Evolutionary conservation across 2,329 filamentous ascomycete species (phyloP).

Genomic region (Fusarium veterinarium): DNA sequence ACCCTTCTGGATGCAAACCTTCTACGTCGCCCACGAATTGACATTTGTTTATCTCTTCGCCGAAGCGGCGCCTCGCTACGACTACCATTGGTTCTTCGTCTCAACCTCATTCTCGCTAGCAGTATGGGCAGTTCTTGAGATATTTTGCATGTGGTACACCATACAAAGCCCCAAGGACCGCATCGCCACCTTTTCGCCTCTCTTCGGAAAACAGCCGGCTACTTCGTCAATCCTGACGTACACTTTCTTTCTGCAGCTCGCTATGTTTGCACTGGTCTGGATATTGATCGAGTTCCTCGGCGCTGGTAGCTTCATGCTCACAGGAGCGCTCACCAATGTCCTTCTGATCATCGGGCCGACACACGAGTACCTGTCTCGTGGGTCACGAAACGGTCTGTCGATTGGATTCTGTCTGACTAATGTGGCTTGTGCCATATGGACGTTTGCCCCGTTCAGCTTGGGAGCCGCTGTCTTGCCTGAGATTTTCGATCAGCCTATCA

Average conservation of each 20-base stretch:
- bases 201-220: background rate
- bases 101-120: background rate
- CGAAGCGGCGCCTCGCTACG: background rate
- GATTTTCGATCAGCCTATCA: background rate
- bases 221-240: background rate
- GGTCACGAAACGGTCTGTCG: background rate
- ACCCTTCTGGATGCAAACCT: constrained; percentile 10
- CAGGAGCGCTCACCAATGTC: constrained; percentile 2
- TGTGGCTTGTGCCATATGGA: background rate
- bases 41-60: background rate
- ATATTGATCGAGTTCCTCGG: accelerated
- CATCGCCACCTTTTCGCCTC: background rate
- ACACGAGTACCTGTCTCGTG: constrained; percentile 1
- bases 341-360: constrained; percentile 4
- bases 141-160: constrained; percentile 3
- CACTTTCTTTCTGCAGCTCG: background rate
- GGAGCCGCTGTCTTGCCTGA: background rate
- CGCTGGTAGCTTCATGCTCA: background rate
- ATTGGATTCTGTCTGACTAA: constrained; percentile 15
- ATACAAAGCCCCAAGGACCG: background rate
- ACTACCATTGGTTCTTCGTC: background rate
- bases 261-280: background rate
- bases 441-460: constrained; percentile 17
- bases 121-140: background rate
- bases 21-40: constrained; percentile 10